A percentile compares a stretch with the other conserved stretches of the same genome.
phyloP scores from a whole-genome alignment of 139 green algal genomes.

The Tetradesmus obliquus region DNA sequence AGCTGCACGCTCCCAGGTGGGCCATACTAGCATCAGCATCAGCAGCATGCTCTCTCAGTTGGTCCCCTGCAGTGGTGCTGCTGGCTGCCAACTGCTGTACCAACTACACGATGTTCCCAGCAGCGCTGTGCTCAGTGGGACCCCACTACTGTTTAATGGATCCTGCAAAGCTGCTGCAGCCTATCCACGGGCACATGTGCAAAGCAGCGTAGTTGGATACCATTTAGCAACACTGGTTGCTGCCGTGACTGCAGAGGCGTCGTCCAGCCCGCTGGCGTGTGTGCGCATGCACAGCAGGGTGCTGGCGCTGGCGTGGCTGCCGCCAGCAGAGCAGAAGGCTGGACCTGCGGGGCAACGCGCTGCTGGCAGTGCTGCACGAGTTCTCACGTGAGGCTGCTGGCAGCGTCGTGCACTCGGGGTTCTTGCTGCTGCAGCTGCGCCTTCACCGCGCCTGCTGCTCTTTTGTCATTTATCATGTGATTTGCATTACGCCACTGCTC shows the following conservation, averaged over 20 bases:
- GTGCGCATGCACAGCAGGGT: conserved; percentile 30
- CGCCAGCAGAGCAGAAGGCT: conserved; percentile 13
- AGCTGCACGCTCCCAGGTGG: conserved; percentile 24
- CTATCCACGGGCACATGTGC: neutral
- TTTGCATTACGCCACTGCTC: neutral
- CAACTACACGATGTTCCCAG: neutral
- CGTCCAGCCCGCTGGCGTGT: neutral
- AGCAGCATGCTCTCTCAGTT: neutral
- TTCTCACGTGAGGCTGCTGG: neutral
- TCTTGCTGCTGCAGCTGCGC: neutral
- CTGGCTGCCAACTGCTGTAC: neutral
- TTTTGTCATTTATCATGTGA: neutral
- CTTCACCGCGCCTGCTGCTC: neutral
- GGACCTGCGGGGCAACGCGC: conserved; percentile 8
- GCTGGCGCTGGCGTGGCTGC: conserved; percentile 12
- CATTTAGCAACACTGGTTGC: neutral
- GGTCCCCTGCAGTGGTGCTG: neutral
- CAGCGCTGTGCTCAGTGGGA: neutral
- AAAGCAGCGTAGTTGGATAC: neutral
- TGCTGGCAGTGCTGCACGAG: conserved; percentile 43
- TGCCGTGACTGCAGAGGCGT: neutral
- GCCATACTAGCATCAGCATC: neutral
- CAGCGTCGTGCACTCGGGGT: neutral
- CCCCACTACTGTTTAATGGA: too few relatives aligned
- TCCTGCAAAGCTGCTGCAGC: neutral